Evolutionary conservation across 805 yeast genomes (phyloP), one percentile per base, ranked within the genome.

Genomic region (Candida krabiensis): DNA sequence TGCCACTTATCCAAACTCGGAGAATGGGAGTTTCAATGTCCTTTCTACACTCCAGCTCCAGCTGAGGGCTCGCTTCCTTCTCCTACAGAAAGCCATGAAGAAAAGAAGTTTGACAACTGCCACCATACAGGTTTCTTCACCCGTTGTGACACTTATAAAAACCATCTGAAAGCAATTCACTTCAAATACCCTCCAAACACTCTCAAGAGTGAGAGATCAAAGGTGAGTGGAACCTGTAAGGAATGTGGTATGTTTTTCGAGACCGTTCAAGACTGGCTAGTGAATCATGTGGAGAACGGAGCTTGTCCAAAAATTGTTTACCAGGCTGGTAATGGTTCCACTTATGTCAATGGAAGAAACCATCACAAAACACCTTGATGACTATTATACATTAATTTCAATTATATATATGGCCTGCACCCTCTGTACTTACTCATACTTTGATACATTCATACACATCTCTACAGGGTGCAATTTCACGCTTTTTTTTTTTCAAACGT

Each of bases 131-230:
- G 97, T 4, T 80, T 85, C 21, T 89, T 89, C 53, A 80, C 89
- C 9, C 72, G 97, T 35, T 85, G 96, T 58, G 97, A 89, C 58
- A 89, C 97, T 4, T 89, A 79, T 65, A 89, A 89, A 56, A 89
- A 89, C 63, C 97, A 89, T 63, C 69, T 89, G 44, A 86, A 86
- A 59, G 95, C 96, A 2, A 73, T 89, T 44, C 97, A 89, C 57
- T 89, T 89, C 60, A 83, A 78, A 47, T 89, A 89, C 61, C 96
- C 96, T 4, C 74, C 75, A 27, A 96, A 96, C 5, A 88, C 96
- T 3, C 78, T 81, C 56, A 87, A 88, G 62, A 80, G 77, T 44
- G 84, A 86, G 52, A 73, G 97, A 46, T 60, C 64, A 15, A 73
- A 76, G 35, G 86, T 81, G 28, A 60, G 71, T 15, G 97, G 97